Conservation (phyloP, 768 basidiomycete genomes). For the Lepiota subincarnata region DNA sequence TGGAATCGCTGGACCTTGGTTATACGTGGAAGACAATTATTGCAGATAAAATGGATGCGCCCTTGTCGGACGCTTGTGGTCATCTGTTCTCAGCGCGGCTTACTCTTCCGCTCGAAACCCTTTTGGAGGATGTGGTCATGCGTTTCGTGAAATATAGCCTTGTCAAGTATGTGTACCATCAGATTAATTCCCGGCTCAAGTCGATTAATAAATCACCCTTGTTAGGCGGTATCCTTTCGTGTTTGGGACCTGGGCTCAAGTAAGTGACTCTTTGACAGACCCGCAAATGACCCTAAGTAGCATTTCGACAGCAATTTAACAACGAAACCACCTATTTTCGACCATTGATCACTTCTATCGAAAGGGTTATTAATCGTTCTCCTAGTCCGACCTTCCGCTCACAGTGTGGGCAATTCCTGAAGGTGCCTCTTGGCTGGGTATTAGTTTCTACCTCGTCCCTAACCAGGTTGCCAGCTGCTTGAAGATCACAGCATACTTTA, state of each 20-base stretch:
- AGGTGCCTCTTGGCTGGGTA: slow-evolving; percentile 31
- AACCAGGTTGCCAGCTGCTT: neutral
- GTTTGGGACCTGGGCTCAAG: slow-evolving; percentile 58
- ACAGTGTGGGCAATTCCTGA: slow-evolving; percentile 39
- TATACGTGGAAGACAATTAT: slow-evolving; percentile 31
- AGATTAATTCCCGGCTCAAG: slow-evolving; percentile 9
- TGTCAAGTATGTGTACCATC: slow-evolving; percentile 42
- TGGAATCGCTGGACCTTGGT: slow-evolving; percentile 32
- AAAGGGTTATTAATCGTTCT: slow-evolving; percentile 50
- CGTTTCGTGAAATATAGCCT: slow-evolving; percentile 58
- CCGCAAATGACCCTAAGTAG: neutral
- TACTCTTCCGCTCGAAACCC: slow-evolving; percentile 49
- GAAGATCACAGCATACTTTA: slow-evolving; percentile 20
- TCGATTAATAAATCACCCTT: too few species aligned
- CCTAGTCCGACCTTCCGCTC: slow-evolving; percentile 41
- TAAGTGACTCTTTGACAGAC: slow-evolving; percentile 36
- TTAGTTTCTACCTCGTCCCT: neutral
- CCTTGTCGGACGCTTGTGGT: neutral
- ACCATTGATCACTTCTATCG: slow-evolving; percentile 47
- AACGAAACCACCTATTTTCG: slow-evolving; percentile 45
- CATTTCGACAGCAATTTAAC: slow-evolving; percentile 48
- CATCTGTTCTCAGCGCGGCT: slow-evolving; percentile 54
- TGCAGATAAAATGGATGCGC: neutral
- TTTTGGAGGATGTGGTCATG: slow-evolving; percentile 47
- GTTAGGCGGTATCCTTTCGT: slow-evolving; percentile 71